Percentiles rank a stretch among this genome's conserved stretches.
Evolutionary conservation across 2,329 filamentous ascomycete species (phyloP).

Genomic region (Pseudogymnoascus sp.): DNA sequence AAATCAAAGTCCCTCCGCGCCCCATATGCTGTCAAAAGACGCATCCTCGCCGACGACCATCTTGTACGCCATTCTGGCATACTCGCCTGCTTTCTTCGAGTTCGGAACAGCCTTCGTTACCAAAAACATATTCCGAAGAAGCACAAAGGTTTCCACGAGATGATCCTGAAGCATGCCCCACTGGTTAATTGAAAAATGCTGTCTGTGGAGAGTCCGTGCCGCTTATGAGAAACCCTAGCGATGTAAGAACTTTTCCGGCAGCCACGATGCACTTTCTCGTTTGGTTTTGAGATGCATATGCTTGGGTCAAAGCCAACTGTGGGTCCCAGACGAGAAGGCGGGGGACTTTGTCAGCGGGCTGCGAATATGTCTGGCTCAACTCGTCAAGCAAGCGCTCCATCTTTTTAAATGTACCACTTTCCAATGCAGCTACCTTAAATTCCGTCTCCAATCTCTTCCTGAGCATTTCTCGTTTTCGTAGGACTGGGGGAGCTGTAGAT

Average conservation of each 20-base stretch:
- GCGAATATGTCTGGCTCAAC: conserved; percentile 22
- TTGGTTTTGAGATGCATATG: conserved; percentile 2
- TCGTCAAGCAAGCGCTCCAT: conserved; percentile 15
- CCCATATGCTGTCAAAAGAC: conserved; percentile 21
- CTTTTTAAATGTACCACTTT: background rate
- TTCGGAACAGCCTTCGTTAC: conserved; percentile 16
- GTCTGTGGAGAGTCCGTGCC: conserved; percentile 11
- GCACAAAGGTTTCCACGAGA: conserved; percentile 26
- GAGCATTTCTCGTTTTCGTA: background rate
- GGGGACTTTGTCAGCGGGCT: conserved; percentile 22
- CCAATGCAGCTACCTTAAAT: background rate
- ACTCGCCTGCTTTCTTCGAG: conserved; percentile 21
- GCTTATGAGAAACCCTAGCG: conserved; percentile 13
- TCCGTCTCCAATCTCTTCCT: background rate
- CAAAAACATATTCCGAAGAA: conserved; percentile 23
- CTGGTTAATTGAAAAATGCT: background rate
- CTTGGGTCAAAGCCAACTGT: conserved; percentile 19
- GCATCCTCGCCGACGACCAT: conserved; percentile 31
- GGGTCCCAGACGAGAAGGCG: conserved; percentile 17
- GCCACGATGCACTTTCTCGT: conserved; percentile 4
- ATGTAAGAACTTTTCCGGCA: background rate
- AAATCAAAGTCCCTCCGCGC: background rate
- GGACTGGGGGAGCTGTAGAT: background rate
- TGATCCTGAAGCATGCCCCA: conserved; percentile 28
- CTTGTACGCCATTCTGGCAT: conserved; percentile 27